phyloP scores from a whole-genome alignment of 257 asterid species.

The Coffea eugenioides region DNA sequence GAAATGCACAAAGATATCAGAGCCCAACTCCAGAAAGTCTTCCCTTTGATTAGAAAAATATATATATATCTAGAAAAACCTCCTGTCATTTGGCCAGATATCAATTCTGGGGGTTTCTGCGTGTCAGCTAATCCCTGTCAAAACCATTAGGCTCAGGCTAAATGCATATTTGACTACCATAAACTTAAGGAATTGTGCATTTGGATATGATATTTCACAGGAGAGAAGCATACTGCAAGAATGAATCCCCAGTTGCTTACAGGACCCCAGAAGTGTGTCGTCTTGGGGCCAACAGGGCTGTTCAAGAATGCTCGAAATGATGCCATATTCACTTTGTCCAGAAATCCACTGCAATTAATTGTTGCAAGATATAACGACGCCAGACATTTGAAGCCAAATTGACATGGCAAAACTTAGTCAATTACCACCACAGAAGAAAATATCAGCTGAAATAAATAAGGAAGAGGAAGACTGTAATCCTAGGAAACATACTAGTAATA shows the following conservation, averaged over 20 bases:
- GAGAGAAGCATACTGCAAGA: constrained; percentile 30
- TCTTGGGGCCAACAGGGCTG: constrained; percentile 48
- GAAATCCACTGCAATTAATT: constrained; percentile 6
- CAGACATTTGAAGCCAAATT: not conserved
- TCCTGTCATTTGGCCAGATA: constrained; percentile 88
- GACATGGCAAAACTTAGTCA: not conserved
- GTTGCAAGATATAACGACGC: not conserved
- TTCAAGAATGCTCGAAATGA: constrained; percentile 40
- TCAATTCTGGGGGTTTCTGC: constrained; percentile 91
- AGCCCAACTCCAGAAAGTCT: not conserved
- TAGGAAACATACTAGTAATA: not conserved
- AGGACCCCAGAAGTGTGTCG: constrained; percentile 53
- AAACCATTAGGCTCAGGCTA: constrained; percentile 4
- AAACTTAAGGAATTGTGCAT: not conserved
- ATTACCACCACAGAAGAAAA: not conserved
- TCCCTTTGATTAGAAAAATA: not conserved
- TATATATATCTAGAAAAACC: constrained; percentile 32
- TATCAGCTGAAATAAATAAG: too few species aligned
- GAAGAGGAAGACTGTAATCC: not conserved
- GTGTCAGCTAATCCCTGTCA: constrained; percentile 81
- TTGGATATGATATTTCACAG: not conserved
- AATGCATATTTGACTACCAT: not conserved
- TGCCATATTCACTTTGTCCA: constrained; percentile 15
- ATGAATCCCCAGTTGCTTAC: constrained; percentile 49
- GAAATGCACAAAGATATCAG: constrained; percentile 8